phyloP scores from a whole-genome alignment of 371 early-diverging fungal species.

The Mortierella sp. region DNA sequence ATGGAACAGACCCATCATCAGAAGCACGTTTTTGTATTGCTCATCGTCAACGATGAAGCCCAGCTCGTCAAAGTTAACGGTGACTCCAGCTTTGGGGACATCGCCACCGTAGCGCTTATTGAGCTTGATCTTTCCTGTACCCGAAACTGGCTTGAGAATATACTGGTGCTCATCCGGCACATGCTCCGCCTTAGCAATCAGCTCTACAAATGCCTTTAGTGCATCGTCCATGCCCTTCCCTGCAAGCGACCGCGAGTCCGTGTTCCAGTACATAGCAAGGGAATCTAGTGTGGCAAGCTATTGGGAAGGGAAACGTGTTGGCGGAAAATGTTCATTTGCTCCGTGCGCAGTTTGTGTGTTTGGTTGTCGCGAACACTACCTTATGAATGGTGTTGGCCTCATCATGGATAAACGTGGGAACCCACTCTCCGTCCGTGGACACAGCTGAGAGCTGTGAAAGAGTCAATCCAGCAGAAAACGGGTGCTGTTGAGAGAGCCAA shows the following conservation, averaged over 20 bases:
- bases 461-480: slow-evolving; percentile 93
- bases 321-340: no score
- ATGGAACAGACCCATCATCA: slow-evolving; percentile 88
- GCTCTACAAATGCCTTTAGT: slow-evolving; percentile 62
- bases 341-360: background rate
- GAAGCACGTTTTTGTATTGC: slow-evolving; percentile 86
- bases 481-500: slow-evolving; percentile 57
- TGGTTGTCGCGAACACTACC: slow-evolving; percentile 40
- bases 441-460: slow-evolving; percentile 91
- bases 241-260: slow-evolving; percentile 75
- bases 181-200: slow-evolving; percentile 73
- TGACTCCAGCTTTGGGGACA: slow-evolving; percentile 74
- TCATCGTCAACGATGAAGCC: slow-evolving; percentile 91
- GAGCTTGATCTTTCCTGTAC: slow-evolving; percentile 77
- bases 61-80: slow-evolving; percentile 90
- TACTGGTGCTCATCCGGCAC: slow-evolving; percentile 76
- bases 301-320: no score
- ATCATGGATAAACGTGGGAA: slow-evolving; percentile 81
- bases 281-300: slow-evolving; percentile 82
- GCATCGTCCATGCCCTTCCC: slow-evolving; percentile 63
- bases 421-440: slow-evolving; percentile 93
- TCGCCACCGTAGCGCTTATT: slow-evolving; percentile 75
- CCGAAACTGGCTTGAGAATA: slow-evolving; percentile 95
- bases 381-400: slow-evolving; percentile 87
- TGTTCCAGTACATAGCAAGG: slow-evolving; percentile 93